Base-by-base conservation (phyloP, 305 asterid genomes). In the Withania somnifera region DNA sequence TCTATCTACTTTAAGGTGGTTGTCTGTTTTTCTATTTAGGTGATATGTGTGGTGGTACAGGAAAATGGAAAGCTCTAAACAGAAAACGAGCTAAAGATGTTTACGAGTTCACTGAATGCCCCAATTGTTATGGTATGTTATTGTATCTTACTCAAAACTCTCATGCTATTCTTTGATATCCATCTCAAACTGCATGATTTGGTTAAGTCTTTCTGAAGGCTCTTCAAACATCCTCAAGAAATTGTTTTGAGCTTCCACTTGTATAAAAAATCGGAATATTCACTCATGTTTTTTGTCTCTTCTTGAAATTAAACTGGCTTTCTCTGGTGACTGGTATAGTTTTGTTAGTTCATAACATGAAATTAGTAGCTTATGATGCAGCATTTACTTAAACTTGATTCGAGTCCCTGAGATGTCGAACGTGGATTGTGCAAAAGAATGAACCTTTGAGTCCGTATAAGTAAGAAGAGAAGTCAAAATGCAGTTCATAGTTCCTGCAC, bases 31-130 rank as follows among this genome's bases (percentile, higher is more conserved):
- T 90, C 82, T 28, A 84, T 92, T 88, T 88, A 95, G 99, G 99
- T 91, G 99, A 94, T 88, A 95, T 95, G 99, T 95, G 99, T 88
- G 99, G 99, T 88, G 99, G 99, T 87, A 94, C 99, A 84, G 99
- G 99, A 89, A 95, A 95, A 90, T 95, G 99, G 99, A 95, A 95
- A 87, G 99, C 99, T 77, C 90, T 95, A 51, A 95, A 95, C 88
- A 84, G 99, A 90, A 95, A 95, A 88, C 91, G 98, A 56, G 98
- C 99, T 77, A 94, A 95, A 85, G 99, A 95, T 79, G 97, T 95
- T 4, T 95, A 95, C 36, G 98, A 91, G 89, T 95, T 93, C 66
- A 95, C 99, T 56, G 99, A 95, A 84, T 95, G 99, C 84, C 99
- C 99, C 51, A 95, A 95, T 91, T 95, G 99, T 86, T 95, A 94